phyloP scores from a whole-genome alignment of 345 rosid genomes.

The Lepidium aucheri region DNA sequence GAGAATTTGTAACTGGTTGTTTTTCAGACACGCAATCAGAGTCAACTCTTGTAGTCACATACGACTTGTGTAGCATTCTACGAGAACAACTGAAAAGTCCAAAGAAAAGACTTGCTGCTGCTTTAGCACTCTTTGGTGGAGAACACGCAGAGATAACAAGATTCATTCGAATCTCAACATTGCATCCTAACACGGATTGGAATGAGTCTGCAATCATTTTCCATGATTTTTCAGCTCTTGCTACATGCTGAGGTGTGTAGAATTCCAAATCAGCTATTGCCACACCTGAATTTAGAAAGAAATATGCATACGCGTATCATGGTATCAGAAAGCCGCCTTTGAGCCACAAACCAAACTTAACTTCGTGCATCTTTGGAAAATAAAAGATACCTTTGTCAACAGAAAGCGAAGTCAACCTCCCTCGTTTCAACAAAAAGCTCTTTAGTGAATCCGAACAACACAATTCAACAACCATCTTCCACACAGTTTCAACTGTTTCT shows the following conservation, averaged over 20 bases:
- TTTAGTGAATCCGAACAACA: slow-evolving; percentile 70
- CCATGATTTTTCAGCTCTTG: slow-evolving; percentile 93
- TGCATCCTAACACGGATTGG: slow-evolving; percentile 68
- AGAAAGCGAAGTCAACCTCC: slow-evolving; percentile 64
- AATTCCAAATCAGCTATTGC: slow-evolving; percentile 79
- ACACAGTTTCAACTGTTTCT: slow-evolving; percentile 53
- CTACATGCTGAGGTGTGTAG: slow-evolving; percentile 41
- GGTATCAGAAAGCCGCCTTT: background rate
- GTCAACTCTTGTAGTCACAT: slow-evolving; percentile 31
- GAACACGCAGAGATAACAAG: slow-evolving; percentile 40
- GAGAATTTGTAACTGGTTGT: slow-evolving; percentile 38
- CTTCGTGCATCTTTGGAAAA: background rate
- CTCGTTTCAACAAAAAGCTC: slow-evolving; percentile 62
- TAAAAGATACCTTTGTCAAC: slow-evolving; percentile 51
- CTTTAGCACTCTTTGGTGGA: slow-evolving; percentile 37
- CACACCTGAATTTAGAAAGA: slow-evolving; percentile 35
- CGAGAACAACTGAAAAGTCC: slow-evolving; percentile 72
- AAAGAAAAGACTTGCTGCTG: slow-evolving; percentile 48
- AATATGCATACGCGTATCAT: background rate
- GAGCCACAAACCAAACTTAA: background rate
- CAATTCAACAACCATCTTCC: slow-evolving; percentile 56
- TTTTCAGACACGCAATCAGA: slow-evolving; percentile 43
- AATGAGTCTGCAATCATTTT: slow-evolving; percentile 78
- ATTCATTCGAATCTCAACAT: slow-evolving; percentile 80
- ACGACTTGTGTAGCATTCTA: slow-evolving; percentile 43